Percentiles rank a stretch among this genome's conserved stretches.
phyloP scores from a whole-genome alignment of 2,329 filamentous ascomycete species.

The Allantophomopsis lycopodina region DNA sequence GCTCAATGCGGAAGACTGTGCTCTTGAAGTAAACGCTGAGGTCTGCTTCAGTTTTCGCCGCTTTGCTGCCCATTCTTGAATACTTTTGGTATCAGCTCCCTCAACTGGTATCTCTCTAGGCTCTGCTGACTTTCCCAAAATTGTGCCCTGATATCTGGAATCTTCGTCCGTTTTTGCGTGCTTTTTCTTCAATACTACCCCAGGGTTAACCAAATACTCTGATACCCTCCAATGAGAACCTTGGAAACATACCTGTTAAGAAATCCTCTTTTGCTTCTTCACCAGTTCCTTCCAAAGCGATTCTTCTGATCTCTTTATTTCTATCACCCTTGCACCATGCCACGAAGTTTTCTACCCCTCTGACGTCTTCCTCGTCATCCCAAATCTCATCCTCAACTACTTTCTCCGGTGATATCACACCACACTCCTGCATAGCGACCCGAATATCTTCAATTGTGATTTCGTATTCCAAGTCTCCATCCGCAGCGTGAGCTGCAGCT shows the following conservation, averaged over 20 bases:
- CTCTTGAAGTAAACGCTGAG: constrained; percentile 8
- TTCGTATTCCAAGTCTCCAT: constrained; percentile 39
- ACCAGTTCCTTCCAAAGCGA: constrained; percentile 56
- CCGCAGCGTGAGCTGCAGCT: constrained; percentile 54
- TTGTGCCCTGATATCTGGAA: constrained; percentile 70
- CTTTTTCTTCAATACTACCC: constrained; percentile 71
- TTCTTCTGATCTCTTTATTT: constrained; percentile 68
- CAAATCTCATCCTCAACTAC: constrained; percentile 49
- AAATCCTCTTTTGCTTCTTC: constrained; percentile 55
- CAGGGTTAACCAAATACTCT: constrained; percentile 8
- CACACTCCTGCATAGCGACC: constrained; percentile 72
- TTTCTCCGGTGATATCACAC: constrained; percentile 57
- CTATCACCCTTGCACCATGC: constrained; percentile 63
- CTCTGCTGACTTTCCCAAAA: constrained; percentile 63
- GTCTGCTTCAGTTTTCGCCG: constrained; percentile 6
- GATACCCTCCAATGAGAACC: too few relatives aligned
- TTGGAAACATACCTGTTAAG: constrained; percentile 35
- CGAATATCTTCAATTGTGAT: constrained; percentile 66
- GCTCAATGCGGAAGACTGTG: constrained; percentile 17
- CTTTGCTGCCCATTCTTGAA: constrained; percentile 49
- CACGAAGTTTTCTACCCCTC: constrained; percentile 66
- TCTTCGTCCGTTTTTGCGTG: constrained; percentile 84
- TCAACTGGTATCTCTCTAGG: constrained; percentile 63
- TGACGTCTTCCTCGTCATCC: constrained; percentile 60
- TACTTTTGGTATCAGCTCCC: constrained; percentile 55